phyloP scores from a whole-genome alignment of 768 basidiomycete genomes.

The Tricholoma furcatifolium region DNA sequence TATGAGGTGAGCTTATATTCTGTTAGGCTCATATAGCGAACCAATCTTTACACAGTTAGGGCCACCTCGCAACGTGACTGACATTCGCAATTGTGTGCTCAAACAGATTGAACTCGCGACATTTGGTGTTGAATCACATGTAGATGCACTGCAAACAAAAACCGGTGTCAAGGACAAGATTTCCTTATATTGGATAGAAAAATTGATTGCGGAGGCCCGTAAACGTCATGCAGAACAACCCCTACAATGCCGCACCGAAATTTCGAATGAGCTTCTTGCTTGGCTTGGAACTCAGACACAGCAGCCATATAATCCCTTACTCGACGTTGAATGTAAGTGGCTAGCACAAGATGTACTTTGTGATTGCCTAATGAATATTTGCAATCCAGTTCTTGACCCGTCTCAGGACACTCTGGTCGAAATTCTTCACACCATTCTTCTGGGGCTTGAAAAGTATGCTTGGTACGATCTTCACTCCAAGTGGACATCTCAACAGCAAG shows the following conservation, averaged over 20 bases:
- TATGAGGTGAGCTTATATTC: conserved; percentile 6
- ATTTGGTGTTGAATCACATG: not conserved
- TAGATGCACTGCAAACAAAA: not conserved
- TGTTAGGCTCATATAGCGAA: not conserved
- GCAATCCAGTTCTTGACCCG: conserved; percentile 5
- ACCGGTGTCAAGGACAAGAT: not conserved
- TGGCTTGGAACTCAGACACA: not conserved
- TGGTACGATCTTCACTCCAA: conserved; percentile 29
- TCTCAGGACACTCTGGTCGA: conserved; percentile 28
- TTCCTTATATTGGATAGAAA: not conserved
- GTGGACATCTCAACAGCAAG: conserved; percentile 21
- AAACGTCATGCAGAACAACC: not conserved
- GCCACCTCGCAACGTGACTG: no score
- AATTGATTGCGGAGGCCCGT: not conserved
- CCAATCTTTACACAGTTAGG: not conserved
- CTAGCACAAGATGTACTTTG: not conserved
- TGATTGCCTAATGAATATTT: not conserved
- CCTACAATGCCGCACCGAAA: not conserved
- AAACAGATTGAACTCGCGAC: not conserved
- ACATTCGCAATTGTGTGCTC: no score
- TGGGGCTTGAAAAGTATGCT: conserved; percentile 36
- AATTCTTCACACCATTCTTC: conserved; percentile 35
- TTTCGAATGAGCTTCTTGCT: not conserved
- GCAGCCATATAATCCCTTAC: not conserved
- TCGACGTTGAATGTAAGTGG: not conserved